These are phyloP conservation scores for Neurospora crassa DNA, from an alignment of 2,329 filamentous ascomycete genomes.

Conservation along the genomic window DNA sequence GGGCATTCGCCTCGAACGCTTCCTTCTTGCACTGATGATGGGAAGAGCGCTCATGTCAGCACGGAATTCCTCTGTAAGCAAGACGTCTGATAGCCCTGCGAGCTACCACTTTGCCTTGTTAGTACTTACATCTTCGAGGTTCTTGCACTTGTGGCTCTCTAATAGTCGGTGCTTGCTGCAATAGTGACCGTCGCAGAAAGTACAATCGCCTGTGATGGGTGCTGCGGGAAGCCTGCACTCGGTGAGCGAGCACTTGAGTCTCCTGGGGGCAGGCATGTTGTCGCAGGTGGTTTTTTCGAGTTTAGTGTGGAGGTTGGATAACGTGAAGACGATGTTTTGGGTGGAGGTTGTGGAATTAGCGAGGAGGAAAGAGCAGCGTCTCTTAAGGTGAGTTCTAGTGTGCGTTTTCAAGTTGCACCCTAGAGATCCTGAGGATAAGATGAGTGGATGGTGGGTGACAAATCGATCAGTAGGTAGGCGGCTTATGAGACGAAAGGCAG, in stretches of 20 bases:
- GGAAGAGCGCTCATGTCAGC: conserved; percentile 24
- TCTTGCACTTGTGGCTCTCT: conserved; percentile 88
- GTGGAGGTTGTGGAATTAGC: not conserved
- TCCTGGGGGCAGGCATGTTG: conserved; percentile 56
- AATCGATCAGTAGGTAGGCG: not conserved
- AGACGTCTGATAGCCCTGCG: conserved; percentile 18
- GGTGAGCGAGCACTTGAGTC: conserved; percentile 79
- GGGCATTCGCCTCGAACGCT: conserved; percentile 86
- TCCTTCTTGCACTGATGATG: conserved; percentile 80
- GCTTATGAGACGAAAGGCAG: not conserved
- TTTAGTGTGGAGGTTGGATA: not conserved
- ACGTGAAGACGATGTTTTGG: not conserved
- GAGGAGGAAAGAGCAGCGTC: not conserved
- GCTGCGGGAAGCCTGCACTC: conserved; percentile 82
- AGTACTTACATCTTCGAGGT: conserved; percentile 71
- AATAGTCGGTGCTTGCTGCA: conserved; percentile 91
- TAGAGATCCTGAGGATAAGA: not conserved
- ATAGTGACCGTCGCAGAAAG: conserved; percentile 88
- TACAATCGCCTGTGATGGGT: conserved; percentile 91
- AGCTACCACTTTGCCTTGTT: conserved; percentile 20
- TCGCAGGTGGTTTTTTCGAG: conserved; percentile 5
- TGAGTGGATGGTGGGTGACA: not conserved
- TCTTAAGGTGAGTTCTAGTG: not conserved
- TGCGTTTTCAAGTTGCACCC: not conserved
- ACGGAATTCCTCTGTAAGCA: conserved; percentile 25